A percentile compares a stretch with the other conserved stretches of the same genome.
These are phyloP conservation scores for Firmiana major DNA, from an alignment of 345 rosid species.

Conservation along the genomic window DNA sequence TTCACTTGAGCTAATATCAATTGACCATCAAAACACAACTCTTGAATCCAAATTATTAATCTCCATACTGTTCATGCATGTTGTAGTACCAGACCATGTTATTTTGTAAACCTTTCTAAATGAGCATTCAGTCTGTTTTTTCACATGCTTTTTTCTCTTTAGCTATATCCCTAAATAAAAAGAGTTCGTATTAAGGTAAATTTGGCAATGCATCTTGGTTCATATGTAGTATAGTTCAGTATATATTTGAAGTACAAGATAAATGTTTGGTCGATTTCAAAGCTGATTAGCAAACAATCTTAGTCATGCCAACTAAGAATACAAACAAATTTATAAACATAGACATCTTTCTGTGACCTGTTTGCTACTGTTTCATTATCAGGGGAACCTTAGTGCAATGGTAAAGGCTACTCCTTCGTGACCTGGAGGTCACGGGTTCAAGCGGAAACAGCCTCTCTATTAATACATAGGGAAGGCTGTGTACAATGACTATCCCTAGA, in stretches of 20 bases:
- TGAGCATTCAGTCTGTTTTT: background rate
- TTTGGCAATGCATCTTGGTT: background rate
- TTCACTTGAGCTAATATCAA: background rate
- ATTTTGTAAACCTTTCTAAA: background rate
- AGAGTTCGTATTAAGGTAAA: background rate
- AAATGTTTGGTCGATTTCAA: background rate
- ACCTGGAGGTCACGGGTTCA: too few relatives aligned
- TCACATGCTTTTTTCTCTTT: background rate
- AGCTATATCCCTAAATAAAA: background rate
- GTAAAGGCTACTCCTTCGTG: too few relatives aligned
- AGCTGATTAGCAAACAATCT: background rate
- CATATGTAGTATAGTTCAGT: background rate
- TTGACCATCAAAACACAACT: background rate
- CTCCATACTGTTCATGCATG: background rate
- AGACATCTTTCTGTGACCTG: background rate
- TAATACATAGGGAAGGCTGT: too few relatives aligned
- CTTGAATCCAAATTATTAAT: background rate
- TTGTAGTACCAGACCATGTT: background rate
- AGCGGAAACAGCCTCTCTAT: too few relatives aligned
- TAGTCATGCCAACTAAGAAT: background rate
- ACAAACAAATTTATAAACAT: background rate
- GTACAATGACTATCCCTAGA: too few relatives aligned
- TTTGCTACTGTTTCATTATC: background rate
- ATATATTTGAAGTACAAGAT: background rate
- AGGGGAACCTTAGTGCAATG: too few relatives aligned